Evolutionary conservation across 139 green algal genomes (phyloP).

Genomic region (Picochlorum costavermella): DNA sequence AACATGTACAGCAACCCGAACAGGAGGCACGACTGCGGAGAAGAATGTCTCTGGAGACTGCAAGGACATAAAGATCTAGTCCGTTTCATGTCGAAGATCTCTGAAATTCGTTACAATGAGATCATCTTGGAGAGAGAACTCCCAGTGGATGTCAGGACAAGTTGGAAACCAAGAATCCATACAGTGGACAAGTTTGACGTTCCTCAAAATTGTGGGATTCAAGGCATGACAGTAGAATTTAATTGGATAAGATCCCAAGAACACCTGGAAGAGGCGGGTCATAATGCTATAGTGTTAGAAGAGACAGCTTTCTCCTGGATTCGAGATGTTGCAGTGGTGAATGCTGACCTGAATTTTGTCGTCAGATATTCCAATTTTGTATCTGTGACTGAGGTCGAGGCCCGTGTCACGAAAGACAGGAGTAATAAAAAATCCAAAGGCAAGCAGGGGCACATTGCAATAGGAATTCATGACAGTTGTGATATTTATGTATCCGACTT

Average conservation of each 20-base stretch:
- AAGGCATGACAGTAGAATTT: conserved; percentile 6
- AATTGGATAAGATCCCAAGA: neutral
- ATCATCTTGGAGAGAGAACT: conserved; percentile 3
- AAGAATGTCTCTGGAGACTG: conserved; percentile 2
- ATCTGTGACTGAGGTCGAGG: conserved; percentile 7
- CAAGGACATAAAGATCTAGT: conserved; percentile 3
- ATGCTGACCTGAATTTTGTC: neutral
- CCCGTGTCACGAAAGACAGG: neutral
- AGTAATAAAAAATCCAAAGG: neutral
- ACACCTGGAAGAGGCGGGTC: neutral
- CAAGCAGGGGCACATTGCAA: conserved; percentile 4
- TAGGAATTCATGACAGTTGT: conserved; percentile 4
- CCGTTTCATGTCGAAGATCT: neutral
- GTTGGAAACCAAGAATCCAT: conserved; percentile 6
- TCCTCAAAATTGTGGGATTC: conserved; percentile 4
- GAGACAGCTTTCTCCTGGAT: neutral
- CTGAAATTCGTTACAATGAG: neutral
- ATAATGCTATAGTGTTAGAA: conserved; percentile 4
- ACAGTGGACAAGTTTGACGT: neutral
- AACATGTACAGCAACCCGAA: neutral
- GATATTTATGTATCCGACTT: conserved; percentile 9
- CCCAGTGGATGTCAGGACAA: conserved; percentile 1
- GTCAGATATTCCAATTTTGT: neutral
- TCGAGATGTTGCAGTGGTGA: conserved; percentile 3
- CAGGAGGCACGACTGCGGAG: neutral